Conservation (phyloP, 1,284 basidiomycete genomes). For the Crepidotus sp. region DNA sequence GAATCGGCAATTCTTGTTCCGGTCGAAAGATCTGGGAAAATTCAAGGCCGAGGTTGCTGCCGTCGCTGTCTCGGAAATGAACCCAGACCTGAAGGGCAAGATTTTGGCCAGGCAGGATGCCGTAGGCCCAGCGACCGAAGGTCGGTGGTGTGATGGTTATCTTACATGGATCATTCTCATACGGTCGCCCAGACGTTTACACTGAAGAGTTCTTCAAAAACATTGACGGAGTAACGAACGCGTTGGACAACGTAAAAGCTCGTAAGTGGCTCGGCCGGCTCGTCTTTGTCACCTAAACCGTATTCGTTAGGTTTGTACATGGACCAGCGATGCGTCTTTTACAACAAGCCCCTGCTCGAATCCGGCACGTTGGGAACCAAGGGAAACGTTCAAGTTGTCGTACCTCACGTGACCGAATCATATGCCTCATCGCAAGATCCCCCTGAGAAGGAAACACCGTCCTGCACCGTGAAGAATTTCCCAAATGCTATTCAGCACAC, state of each 20-base stretch:
- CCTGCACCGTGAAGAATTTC: constrained; percentile 99
- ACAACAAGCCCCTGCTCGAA: constrained; percentile 92
- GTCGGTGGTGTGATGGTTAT: constrained; percentile 42
- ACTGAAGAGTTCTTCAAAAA: constrained; percentile 82
- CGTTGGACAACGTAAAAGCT: constrained; percentile 96
- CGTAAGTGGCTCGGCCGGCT: constrained; percentile 43
- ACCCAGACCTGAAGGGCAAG: constrained; percentile 84
- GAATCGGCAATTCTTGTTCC: constrained; percentile 98
- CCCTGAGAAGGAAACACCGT: constrained; percentile 96
- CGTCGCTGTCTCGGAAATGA: constrained; percentile 92
- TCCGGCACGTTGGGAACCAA: constrained; percentile 98
- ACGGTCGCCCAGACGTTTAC: constrained; percentile 63
- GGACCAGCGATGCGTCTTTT: constrained; percentile 98
- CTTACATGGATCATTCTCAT: neutral
- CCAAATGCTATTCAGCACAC: constrained; percentile 98
- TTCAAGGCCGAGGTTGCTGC: constrained; percentile 98
- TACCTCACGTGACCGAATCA: constrained; percentile 94
- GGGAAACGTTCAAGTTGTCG: constrained; percentile 95
- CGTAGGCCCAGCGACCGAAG: constrained; percentile 89
- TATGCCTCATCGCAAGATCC: constrained; percentile 99
- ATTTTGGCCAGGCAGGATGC: constrained; percentile 89
- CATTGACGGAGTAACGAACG: constrained; percentile 97
- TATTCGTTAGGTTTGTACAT: constrained; percentile 76
- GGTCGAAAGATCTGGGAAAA: constrained; percentile 92
- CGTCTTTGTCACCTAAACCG: constrained; percentile 1